Evolutionary conservation across 768 basidiomycete species (phyloP).

Genomic region (Fistulinella prunicolor): DNA sequence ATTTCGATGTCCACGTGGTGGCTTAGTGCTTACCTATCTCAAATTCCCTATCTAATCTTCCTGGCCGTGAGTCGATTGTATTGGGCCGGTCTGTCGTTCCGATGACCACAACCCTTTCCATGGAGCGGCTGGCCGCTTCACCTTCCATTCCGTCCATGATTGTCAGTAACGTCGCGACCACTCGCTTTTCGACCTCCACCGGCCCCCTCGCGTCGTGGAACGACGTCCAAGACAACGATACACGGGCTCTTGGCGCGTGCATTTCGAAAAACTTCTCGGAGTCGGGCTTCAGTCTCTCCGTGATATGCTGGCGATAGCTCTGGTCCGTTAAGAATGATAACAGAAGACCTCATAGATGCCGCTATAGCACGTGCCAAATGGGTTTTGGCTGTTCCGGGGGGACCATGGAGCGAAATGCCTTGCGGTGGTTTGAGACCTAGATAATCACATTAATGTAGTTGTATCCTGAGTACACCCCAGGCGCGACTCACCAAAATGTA

Average conservation of each 20-base stretch:
- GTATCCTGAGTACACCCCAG: constrained; percentile 13
- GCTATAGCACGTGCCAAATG: constrained; percentile 95
- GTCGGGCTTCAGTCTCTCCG: constrained; percentile 90
- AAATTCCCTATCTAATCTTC: constrained; percentile 91
- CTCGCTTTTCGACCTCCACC: constrained; percentile 92
- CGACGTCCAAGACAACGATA: constrained; percentile 94
- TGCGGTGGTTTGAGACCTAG: constrained; percentile 91
- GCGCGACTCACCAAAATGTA: constrained; percentile 57
- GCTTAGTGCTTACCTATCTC: constrained; percentile 68
- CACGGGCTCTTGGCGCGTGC: constrained; percentile 82
- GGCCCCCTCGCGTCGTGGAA: constrained; percentile 85
- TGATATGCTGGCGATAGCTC: constrained; percentile 95
- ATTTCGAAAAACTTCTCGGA: constrained; percentile 86
- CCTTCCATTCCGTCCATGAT: constrained; percentile 89
- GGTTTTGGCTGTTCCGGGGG: constrained; percentile 97
- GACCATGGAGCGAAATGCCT: constrained; percentile 91
- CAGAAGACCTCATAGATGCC: constrained; percentile 76
- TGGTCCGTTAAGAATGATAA: constrained; percentile 94
- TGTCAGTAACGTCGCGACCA: constrained; percentile 92
- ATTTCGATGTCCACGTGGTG: neutral
- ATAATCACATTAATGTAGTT: constrained; percentile 3
- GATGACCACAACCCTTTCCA: constrained; percentile 81
- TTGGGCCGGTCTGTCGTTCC: constrained; percentile 96
- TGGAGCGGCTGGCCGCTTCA: constrained; percentile 34
- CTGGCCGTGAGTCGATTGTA: constrained; percentile 91